A percentile compares a stretch with the other conserved stretches of the same genome.
Conservation (phyloP, 306 rosid species). For the Phaseolus lunatus region DNA sequence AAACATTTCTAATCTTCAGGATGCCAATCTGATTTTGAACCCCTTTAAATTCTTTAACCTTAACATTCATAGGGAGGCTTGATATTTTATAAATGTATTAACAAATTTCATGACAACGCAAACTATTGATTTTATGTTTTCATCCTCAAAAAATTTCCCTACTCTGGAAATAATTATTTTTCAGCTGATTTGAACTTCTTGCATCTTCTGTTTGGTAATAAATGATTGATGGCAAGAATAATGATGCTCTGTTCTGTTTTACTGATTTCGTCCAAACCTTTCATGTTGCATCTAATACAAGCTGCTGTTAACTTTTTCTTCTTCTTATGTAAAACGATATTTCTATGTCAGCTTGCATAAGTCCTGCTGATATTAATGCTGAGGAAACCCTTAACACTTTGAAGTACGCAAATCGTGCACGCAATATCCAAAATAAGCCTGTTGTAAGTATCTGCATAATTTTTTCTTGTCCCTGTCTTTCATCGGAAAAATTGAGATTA, state of each 20-base stretch:
- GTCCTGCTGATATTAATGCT: conserved; percentile 99
- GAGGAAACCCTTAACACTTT: conserved; percentile 99
- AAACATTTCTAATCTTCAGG: conserved; percentile 30
- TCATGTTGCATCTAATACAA: conserved; percentile 28
- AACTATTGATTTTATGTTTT: conserved; percentile 1
- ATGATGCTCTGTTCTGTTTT: conserved; percentile 10
- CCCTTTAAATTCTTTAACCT: neutral
- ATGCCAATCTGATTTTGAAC: conserved; percentile 8
- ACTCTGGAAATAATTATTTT: conserved; percentile 28
- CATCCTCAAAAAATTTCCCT: conserved; percentile 25
- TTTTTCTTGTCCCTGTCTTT: neutral
- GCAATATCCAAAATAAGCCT: conserved; percentile 97
- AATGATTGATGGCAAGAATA: conserved; percentile 35
- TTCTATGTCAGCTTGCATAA: conserved; percentile 86
- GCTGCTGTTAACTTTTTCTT: conserved; percentile 31
- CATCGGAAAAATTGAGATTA: conserved; percentile 28
- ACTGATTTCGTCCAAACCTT: conserved; percentile 32
- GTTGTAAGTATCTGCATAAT: conserved; percentile 68
- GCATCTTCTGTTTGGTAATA: conserved; percentile 21
- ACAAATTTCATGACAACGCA: conserved; percentile 34
- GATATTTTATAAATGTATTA: conserved; percentile 21
- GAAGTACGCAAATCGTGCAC: conserved; percentile 99
- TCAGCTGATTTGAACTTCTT: conserved; percentile 34
- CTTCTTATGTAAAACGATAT: conserved; percentile 40
- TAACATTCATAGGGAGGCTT: conserved; percentile 30